Conservation (phyloP, 495 filamentous ascomycete species). For the Podospora fimiseda region DNA sequence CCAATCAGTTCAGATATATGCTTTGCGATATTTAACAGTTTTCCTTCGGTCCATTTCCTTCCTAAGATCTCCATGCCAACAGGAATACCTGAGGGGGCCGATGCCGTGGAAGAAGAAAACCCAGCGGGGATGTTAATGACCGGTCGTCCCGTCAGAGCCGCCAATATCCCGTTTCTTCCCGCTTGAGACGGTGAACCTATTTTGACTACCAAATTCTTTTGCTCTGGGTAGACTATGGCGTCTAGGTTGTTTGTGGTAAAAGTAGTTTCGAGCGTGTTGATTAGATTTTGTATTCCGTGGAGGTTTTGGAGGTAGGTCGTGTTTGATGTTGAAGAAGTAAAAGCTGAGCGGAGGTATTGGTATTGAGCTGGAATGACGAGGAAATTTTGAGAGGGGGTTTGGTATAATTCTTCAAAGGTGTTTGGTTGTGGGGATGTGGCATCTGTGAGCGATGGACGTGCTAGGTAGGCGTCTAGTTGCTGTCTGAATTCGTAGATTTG, state of each 20-base stretch:
- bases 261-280: slow-evolving; percentile 36
- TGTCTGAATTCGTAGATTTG: slow-evolving; percentile 54
- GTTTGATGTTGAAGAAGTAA: slow-evolving; percentile 41
- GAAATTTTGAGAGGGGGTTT: slow-evolving; percentile 36
- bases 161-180: slow-evolving; percentile 59
- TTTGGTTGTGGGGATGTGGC: slow-evolving; percentile 27
- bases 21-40: slow-evolving; percentile 43
- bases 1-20: slow-evolving; percentile 38
- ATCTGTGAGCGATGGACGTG: slow-evolving; percentile 22
- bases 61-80: slow-evolving; percentile 62
- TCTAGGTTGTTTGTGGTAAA: slow-evolving; percentile 47
- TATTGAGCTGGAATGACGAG: slow-evolving; percentile 55
- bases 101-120: slow-evolving; percentile 33
- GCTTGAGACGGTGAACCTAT: slow-evolving; percentile 49
- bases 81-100: slow-evolving; percentile 51
- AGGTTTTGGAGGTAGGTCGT: slow-evolving; percentile 38
- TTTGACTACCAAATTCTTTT: slow-evolving; percentile 55
- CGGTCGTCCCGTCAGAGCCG: slow-evolving; percentile 56
- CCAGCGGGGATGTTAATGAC: slow-evolving; percentile 54
- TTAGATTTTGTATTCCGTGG: slow-evolving; percentile 42
- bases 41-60: slow-evolving; percentile 44
- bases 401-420: slow-evolving; percentile 41
- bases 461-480: slow-evolving; percentile 43
- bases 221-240: slow-evolving; percentile 59
- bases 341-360: slow-evolving; percentile 42